These are phyloP conservation scores for Fusarium tanahbumbuense DNA, from an alignment of 2,329 filamentous ascomycete species.

Conservation along the genomic window DNA sequence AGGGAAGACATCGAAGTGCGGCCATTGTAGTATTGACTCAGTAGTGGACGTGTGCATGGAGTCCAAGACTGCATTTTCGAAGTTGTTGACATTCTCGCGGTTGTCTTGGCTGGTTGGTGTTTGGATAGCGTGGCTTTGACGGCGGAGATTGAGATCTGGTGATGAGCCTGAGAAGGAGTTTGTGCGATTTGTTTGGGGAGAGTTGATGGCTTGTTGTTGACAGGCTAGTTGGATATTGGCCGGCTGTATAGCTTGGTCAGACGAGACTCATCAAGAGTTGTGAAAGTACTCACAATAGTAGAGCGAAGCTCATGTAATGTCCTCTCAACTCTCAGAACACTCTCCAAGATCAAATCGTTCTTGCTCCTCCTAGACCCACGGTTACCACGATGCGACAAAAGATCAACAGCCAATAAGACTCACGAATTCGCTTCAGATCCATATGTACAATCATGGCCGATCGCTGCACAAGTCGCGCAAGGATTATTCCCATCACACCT, in stretches of 20 bases:
- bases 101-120: conserved; percentile 39
- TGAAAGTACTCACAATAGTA: conserved; percentile 50
- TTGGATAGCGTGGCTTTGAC: conserved; percentile 42
- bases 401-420: conserved; percentile 24
- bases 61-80: conserved; percentile 62
- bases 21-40: conserved; percentile 64
- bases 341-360: conserved; percentile 63
- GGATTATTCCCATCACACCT: conserved; percentile 62
- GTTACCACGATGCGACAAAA: conserved; percentile 2
- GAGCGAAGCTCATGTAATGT: conserved; percentile 59
- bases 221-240: conserved; percentile 14
- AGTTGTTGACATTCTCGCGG: conserved; percentile 41
- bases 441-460: conserved; percentile 55
- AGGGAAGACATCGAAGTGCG: conserved; percentile 60
- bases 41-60: conserved; percentile 64
- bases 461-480: conserved; percentile 54
- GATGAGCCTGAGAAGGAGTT: conserved; percentile 44
- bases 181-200: conserved; percentile 31
- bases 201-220: conserved; percentile 29
- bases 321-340: conserved; percentile 60
- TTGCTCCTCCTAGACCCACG: conserved; percentile 56
- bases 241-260: conserved; percentile 10
- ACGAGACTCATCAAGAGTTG: not conserved
- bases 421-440: conserved; percentile 59
- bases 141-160: conserved; percentile 32